Percentiles rank a stretch among this genome's conserved stretches.
phyloP scores from a whole-genome alignment of 2,329 filamentous ascomycete species.

The Alternaria sp. region DNA sequence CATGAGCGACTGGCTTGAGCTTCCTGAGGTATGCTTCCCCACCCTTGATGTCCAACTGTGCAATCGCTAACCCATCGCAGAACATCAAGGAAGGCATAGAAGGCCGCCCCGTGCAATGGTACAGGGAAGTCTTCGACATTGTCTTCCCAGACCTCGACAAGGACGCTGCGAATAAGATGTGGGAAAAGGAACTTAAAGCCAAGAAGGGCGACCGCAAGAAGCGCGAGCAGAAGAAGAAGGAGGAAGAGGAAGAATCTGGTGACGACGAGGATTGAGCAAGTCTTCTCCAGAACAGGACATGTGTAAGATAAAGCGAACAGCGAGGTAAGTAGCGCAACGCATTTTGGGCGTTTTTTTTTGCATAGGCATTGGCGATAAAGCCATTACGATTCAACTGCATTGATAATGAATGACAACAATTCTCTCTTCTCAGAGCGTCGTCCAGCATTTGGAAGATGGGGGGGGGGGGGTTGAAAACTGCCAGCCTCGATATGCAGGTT shows the following conservation, averaged over 20 bases:
- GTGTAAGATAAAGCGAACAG: conserved; percentile 10
- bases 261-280: conserved; percentile 44
- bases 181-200: conserved; percentile 67
- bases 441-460: not conserved
- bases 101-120: conserved; percentile 91
- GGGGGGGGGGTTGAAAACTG: not conserved
- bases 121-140: conserved; percentile 88
- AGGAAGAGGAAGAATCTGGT: conserved; percentile 56
- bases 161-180: conserved; percentile 73
- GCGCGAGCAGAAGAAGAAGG: conserved; percentile 51
- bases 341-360: conserved; percentile 25
- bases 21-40: conserved; percentile 80
- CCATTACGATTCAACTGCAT: conserved; percentile 10
- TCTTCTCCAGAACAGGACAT: conserved; percentile 19
- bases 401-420: conserved; percentile 11
- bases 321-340: conserved; percentile 15
- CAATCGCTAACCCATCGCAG: conserved; percentile 59
- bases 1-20: conserved; percentile 94
- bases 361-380: conserved; percentile 5
- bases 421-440: conserved; percentile 2
- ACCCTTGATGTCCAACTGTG: too few species aligned
- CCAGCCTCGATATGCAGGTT: not conserved
- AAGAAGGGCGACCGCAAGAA: conserved; percentile 51
- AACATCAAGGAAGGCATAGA: conserved; percentile 98
- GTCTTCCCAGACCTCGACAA: conserved; percentile 85